These are phyloP conservation scores for Aquilaria malaccensis DNA, from an alignment of 345 rosid genomes.

Conservation along the genomic window DNA sequence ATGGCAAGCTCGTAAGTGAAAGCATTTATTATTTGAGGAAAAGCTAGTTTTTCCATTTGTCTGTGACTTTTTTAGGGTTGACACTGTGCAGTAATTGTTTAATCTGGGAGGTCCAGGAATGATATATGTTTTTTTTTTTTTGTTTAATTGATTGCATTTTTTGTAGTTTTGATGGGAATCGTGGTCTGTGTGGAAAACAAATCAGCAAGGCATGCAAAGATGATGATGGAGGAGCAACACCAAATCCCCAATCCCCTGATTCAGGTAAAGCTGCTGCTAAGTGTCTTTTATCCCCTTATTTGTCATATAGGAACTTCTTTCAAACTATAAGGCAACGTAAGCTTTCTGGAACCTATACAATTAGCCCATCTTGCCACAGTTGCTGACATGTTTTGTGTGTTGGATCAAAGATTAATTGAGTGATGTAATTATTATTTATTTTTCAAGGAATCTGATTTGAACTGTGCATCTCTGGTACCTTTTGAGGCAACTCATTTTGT, in stretches of 20 bases:
- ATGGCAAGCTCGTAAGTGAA: conserved; percentile 65
- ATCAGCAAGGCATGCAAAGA: conserved; percentile 50
- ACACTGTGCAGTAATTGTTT: background rate
- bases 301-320: too few relatives aligned
- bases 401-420: background rate
- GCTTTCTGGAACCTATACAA: too few relatives aligned
- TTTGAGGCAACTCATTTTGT: conserved; percentile 5
- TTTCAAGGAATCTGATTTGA: too few relatives aligned
- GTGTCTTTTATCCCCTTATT: too few relatives aligned
- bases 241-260: conserved; percentile 30
- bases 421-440: background rate
- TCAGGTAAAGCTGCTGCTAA: conserved; percentile 38
- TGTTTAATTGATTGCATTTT: conserved; percentile 12
- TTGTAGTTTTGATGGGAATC: conserved; percentile 78
- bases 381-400: background rate
- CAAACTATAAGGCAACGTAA: too few relatives aligned
- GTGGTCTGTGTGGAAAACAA: conserved; percentile 80
- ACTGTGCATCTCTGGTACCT: background rate
- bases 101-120: conserved; percentile 5
- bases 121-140: background rate
- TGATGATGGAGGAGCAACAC: conserved; percentile 37
- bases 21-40: background rate
- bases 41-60: background rate
- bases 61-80: background rate
- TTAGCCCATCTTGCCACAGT: too few relatives aligned